Base-by-base conservation (phyloP, 768 basidiomycete species). In the Daedaleopsis sinensis region DNA sequence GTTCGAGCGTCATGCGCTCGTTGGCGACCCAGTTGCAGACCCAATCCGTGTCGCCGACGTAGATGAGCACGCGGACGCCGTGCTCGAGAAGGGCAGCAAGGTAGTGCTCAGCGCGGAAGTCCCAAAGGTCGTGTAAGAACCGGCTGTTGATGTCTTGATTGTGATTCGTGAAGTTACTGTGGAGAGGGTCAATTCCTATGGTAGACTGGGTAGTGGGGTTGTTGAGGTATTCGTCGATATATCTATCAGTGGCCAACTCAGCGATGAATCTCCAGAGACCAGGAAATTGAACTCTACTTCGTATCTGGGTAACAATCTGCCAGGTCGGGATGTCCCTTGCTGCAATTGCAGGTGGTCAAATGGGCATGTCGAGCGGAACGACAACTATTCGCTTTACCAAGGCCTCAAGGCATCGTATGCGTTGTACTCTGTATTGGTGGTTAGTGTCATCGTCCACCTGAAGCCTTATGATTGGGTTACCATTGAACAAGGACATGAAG, bases 1-100 rank as follows among this genome's bases (percentile, higher is more conserved):
- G 69, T 10, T 70, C 75, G 38, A 80, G 72, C 15, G 82, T 81
- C 85, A 84, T 87, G 35, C 75, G 72, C 70, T 85, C 82, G 67
- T 87, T 88, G 3, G 82, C 86, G 35, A 87, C 74, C 80, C 80
- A 83, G 68, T 88, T 88, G 65, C 82, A 83, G 42, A 80, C 78
- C 76, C 77, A 83, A 65, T 85, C 84, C 61, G 83, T 78, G 43
- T 76, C 77, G 9, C 84, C 85, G 38, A 80, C 81, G 66, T 83
- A 85, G 36, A 83, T 77, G 43, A 86, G 72, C 35, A 84, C 76
- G 27, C 75, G 71, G 16, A 86, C 71, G 35, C 77, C 79, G 35
- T 82, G 78, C 63, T 85, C 83, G 37, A 87, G 77, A 21, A 85
- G 74, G n/a, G 76, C 80, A 19, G 76, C 75, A 54, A 87, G 74